Percentiles rank a stretch among this genome's conserved stretches.
Evolutionary conservation across 169 alveolate genomes (phyloP).

Genomic region (Eimeria necatrix): DNA sequence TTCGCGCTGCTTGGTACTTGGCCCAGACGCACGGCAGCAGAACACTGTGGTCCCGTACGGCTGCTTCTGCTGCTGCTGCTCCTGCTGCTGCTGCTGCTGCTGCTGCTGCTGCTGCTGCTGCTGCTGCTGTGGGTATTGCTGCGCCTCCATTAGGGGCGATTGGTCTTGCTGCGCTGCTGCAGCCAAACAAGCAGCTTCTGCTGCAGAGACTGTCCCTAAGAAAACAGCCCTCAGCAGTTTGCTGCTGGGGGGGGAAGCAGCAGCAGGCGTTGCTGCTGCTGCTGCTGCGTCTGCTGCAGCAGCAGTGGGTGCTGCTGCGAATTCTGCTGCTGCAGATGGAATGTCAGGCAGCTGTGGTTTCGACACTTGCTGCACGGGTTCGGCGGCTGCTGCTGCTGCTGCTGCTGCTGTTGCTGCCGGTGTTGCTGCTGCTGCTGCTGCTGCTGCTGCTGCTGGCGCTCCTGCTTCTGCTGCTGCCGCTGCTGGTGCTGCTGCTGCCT

Average conservation of each 20-base stretch:
- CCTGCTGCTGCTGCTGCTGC: background rate
- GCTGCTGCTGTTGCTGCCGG: background rate
- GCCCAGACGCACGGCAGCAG: background rate
- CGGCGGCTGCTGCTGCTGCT: background rate
- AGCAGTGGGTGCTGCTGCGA: constrained; percentile 13
- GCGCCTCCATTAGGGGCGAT: background rate
- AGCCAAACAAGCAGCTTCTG: background rate
- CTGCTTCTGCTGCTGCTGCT: no score
- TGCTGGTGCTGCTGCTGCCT: background rate
- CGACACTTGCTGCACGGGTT: background rate
- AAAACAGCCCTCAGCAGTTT: background rate
- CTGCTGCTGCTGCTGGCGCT: constrained; percentile 3
- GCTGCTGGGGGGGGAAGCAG: background rate
- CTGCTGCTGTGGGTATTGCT: constrained; percentile 34
- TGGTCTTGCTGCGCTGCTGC: background rate
- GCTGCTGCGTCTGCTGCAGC: constrained; percentile 8
- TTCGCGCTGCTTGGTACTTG: background rate
- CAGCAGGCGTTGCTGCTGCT: background rate
- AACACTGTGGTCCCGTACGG: background rate
- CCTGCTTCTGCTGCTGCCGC: background rate
- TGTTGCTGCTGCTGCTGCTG: constrained; percentile 10
- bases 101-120: constrained; percentile 11
- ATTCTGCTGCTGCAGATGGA: no score
- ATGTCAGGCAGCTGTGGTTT: background rate
- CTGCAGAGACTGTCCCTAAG: background rate